Evolutionary conservation across 2,329 filamentous ascomycete species (phyloP), one percentile per base, ranked within the genome.

Genomic region (Monosporascus cannonballus): DNA sequence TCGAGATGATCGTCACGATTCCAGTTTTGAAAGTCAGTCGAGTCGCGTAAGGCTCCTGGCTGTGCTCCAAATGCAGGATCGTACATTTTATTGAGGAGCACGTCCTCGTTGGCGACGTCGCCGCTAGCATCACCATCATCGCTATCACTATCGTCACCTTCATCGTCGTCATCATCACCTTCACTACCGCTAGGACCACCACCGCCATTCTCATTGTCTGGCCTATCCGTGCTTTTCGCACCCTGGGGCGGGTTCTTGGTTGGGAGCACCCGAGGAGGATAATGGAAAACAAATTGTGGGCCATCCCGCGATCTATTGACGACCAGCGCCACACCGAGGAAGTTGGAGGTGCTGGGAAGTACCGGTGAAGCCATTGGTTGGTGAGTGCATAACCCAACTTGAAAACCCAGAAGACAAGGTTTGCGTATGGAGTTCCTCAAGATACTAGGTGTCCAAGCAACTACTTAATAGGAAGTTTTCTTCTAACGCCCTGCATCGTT

Each of bases 281-380:
- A 94, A 70, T 96, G 89, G 69, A 92, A 96, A 62, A 94, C 87
- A 62, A 94, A 87, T 58, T 85, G 83, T 27, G 90, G 88, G 17
- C 90, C 90, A 61, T 89, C 87, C 59, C 87, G 84, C 36, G 87
- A 89, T 59, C 87, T 81, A 63, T 83, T 83, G 62, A 89, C 83
- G 59, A 91, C 83, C 39, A 93, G 80, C 49, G 89, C 83, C 53
- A 93, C 83, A 42, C 85, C 88, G 49, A 92, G 69, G 58, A 83
- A 78, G 64, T 82, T 83, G 59, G 78, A 75, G 37, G 71, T 67
- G 64, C 74, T 79, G 51, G 81, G 76, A 6, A 78, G 69, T 20
- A 75, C 67, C 20, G 75, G 73, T 50, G 74, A 73, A 34, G 78
- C 70, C 76, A 81, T 81, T 30, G 22, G 30, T 41, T 59, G 9